These are phyloP conservation scores for Meripilus lineatus DNA, from an alignment of 1,284 basidiomycete genomes.

Conservation along the genomic window DNA sequence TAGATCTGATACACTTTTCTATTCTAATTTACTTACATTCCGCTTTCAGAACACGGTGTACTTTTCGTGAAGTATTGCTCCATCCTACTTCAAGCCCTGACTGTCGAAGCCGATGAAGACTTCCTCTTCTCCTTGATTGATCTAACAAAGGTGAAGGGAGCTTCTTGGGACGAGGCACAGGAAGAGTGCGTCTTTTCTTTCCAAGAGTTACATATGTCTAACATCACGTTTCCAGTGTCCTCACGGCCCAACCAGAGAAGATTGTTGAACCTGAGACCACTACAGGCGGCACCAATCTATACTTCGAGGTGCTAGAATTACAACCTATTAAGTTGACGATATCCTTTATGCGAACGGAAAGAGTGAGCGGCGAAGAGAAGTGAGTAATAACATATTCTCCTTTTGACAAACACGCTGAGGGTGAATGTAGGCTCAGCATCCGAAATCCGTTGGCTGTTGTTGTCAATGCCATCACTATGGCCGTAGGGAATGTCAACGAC, in stretches of 20 bases:
- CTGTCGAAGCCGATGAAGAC: slow-evolving; percentile 96
- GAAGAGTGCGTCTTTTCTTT: slow-evolving; percentile 58
- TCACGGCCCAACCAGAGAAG: slow-evolving; percentile 72
- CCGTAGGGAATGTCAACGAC: slow-evolving; percentile 95
- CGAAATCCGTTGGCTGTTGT: slow-evolving; percentile 93
- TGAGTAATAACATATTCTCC: slow-evolving; percentile 33
- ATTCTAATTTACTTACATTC: slow-evolving; percentile 2
- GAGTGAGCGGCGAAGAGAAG: slow-evolving; percentile 92
- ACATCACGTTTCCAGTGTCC: slow-evolving; percentile 42
- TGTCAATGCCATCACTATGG: slow-evolving; percentile 95
- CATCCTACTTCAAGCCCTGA: slow-evolving; percentile 90
- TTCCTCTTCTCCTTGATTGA: slow-evolving; percentile 92
- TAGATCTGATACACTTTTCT: slow-evolving; percentile 24
- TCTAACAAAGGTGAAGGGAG: slow-evolving; percentile 87
- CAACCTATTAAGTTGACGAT: slow-evolving; percentile 92
- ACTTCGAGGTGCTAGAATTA: slow-evolving; percentile 96
- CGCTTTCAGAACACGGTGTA: slow-evolving; percentile 83
- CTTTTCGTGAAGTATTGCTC: slow-evolving; percentile 97
- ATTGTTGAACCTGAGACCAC: slow-evolving; percentile 77
- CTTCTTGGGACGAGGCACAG: slow-evolving; percentile 76
- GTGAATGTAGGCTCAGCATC: slow-evolving; percentile 58
- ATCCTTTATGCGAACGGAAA: slow-evolving; percentile 96
- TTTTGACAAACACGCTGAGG: slow-evolving; percentile 9
- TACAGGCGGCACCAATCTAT: slow-evolving; percentile 74
- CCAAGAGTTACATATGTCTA: background rate